Base-by-base conservation (phyloP, 108 stramenopile genomes). In the Cyclotella distinguenda region DNA sequence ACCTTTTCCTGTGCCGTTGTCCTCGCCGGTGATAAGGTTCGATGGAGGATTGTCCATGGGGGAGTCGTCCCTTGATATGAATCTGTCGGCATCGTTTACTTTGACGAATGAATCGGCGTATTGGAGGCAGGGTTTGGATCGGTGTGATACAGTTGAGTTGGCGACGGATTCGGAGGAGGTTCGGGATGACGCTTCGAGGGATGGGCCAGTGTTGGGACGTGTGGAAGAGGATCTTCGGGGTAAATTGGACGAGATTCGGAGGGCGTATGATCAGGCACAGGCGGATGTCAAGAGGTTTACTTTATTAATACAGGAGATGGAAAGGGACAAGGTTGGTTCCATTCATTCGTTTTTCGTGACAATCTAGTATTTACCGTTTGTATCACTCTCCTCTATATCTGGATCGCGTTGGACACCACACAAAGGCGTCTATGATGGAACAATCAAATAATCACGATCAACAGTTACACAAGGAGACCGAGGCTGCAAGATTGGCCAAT, bases 1-100 rank as follows among this genome's bases (percentile, higher is more conserved):
- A 22, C 12, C 34, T 30, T 49, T 18, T 30, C 13, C 28, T 12
- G 48, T 12, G 25, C 50, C 66, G 35, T 16, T 54, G 19, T 55
- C 52, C 8, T 39, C 52, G 39, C 35, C 66, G 21, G 19, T 36
- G 26, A 31, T 52, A 13, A 27, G 31, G 11, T 30, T 52, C 26
- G 31, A 30, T 28, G n/a, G n/a, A n/a, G n/a, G n/a, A n/a, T n/a
- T 38, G 12, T 60, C 68, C 7, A 51, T 52, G 18, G 45, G 32
- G 12, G 53, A 67, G 16, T 67, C 66, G 13, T 68, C 66, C 11
- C 25, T 70, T 15, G 69, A 70, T 32, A 70, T 70, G 69, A 61
- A 70, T 52, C 61, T 70, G 51, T 70, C 69, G 15, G 60, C 60
- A 45, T 70, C 69, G 7, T 60, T 60, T 27, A 53, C 18, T 30